Conservation (phyloP, 2,329 filamentous ascomycete genomes). For the Chaetomium olivaceum region DNA sequence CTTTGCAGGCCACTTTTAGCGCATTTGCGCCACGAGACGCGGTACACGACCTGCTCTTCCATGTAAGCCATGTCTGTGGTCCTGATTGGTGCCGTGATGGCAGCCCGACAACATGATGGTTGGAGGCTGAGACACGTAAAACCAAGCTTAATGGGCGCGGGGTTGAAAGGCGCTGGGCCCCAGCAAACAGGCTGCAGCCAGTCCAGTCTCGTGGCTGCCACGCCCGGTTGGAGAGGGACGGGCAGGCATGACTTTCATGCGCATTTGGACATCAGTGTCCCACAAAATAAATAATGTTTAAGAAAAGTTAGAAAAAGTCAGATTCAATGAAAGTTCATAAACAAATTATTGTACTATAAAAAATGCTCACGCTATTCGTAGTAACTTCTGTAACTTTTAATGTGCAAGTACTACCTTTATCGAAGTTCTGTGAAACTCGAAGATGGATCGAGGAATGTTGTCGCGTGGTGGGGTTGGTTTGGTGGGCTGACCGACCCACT, state of each 20-base stretch:
- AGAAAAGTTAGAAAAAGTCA: too few relatives aligned
- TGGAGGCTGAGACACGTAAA: background rate
- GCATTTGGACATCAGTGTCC: background rate
- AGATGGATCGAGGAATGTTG: background rate
- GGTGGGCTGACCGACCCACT: background rate
- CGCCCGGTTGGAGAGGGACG: background rate
- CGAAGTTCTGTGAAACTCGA: background rate
- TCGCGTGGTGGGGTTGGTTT: background rate
- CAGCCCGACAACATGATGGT: background rate
- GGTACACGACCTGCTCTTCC: background rate
- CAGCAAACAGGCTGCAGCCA: background rate
- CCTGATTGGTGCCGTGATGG: background rate
- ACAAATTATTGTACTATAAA: background rate
- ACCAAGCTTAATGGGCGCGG: background rate
- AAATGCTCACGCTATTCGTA: too few relatives aligned
- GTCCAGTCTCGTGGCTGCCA: background rate
- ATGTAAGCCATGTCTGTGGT: background rate
- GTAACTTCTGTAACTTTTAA: too few relatives aligned
- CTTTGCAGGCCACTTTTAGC: constrained; percentile 5
- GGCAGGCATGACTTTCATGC: background rate
- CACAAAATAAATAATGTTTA: background rate
- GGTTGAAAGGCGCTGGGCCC: background rate
- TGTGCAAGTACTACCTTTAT: background rate
- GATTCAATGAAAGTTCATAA: background rate
- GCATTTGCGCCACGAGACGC: constrained; percentile 15